Conservation (phyloP, 169 alveolate species). For the Sarcocystis neurona region DNA sequence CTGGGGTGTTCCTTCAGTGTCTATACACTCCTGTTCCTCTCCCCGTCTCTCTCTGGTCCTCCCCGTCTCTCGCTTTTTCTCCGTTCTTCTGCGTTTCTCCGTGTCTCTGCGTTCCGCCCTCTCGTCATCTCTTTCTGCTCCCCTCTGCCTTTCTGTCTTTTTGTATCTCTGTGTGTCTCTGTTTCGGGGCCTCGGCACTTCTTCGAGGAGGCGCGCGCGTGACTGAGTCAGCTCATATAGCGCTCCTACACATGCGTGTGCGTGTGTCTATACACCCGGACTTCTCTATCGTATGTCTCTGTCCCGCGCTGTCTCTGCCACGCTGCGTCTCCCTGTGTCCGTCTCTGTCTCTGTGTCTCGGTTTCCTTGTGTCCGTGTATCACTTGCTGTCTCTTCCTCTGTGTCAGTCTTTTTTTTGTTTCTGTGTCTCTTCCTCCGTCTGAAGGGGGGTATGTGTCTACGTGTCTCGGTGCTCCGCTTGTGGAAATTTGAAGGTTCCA, state of each 20-base stretch:
- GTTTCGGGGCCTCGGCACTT: neutral
- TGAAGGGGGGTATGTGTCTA: no score
- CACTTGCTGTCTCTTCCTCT: neutral
- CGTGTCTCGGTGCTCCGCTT: no score
- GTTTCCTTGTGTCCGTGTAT: no score
- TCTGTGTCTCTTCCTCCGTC: neutral
- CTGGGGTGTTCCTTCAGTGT: neutral
- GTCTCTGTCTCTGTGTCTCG: neutral
- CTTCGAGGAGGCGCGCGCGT: neutral
- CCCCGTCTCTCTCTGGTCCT: conserved; percentile 2
- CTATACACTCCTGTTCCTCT: neutral
- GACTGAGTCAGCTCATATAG: neutral
- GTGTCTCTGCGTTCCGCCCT: neutral
- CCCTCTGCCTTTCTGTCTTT: neutral
- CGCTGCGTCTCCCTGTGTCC: neutral
- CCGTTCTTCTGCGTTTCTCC: neutral
- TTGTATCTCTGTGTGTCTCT: neutral
- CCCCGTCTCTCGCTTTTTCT: neutral
- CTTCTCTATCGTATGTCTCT: neutral
- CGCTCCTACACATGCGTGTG: neutral
- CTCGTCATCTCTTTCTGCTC: neutral
- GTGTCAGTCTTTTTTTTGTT: neutral
- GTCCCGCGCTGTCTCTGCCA: neutral
- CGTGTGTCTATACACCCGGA: neutral
- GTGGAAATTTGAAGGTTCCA: no score